Evolutionary conservation across 2,329 filamentous ascomycete genomes (phyloP).

Genomic region (Trichoderma afroharzianum): DNA sequence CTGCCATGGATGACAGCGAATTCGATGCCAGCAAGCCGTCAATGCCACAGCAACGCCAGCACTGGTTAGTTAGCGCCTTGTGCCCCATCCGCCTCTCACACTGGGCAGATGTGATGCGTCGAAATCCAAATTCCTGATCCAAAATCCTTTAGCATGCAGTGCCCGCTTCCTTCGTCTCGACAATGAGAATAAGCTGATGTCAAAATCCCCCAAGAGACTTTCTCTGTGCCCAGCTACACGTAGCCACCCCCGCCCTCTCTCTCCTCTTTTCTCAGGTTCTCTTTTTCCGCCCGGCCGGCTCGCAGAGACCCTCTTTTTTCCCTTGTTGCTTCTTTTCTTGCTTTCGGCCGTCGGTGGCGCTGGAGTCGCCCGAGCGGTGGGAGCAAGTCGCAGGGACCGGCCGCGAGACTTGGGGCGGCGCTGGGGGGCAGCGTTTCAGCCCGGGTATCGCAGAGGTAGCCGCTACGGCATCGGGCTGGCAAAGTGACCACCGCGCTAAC

Average conservation of each 20-base stretch:
- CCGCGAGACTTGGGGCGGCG: not conserved
- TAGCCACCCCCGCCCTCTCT: not conserved
- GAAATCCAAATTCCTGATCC: not conserved
- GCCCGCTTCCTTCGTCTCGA: not conserved
- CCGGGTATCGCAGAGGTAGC: not conserved
- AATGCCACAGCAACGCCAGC: not conserved
- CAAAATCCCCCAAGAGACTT: not conserved
- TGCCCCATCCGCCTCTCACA: not conserved
- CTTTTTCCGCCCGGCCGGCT: not conserved
- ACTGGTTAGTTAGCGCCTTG: not conserved
- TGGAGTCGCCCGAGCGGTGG: not conserved
- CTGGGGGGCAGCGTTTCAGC: not conserved
- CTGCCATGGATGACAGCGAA: not conserved
- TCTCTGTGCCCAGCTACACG: not conserved
- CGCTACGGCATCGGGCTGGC: not conserved
- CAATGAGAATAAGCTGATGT: not conserved
- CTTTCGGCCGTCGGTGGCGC: constrained; percentile 2
- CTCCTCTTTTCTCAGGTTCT: not conserved
- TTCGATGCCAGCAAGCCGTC: not conserved
- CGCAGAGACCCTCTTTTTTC: not conserved
- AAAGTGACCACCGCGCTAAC: not conserved
- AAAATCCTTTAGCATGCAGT: not conserved
- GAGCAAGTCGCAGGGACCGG: not conserved
- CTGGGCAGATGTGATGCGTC: not conserved
- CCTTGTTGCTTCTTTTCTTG: not conserved